A percentile compares a stretch with the other conserved stretches of the same genome.
These are phyloP conservation scores for Salvia rosmarinus DNA, from an alignment of 257 asterid species.

Conservation along the genomic window DNA sequence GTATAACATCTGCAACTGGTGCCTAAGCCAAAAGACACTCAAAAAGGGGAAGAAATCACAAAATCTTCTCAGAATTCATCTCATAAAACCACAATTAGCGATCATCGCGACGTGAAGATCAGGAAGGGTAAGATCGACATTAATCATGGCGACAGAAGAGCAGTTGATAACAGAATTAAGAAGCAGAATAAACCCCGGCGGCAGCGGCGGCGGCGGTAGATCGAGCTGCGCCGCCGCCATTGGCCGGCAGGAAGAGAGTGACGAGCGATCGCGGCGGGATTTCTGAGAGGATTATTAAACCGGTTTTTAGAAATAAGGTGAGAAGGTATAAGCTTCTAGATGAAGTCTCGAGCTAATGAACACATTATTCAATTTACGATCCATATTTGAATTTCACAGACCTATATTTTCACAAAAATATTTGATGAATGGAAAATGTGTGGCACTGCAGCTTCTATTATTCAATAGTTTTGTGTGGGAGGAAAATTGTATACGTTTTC, in stretches of 20 bases:
- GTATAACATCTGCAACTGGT: constrained; percentile 69
- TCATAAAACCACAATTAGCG: constrained; percentile 28
- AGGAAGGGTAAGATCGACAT: constrained; percentile 40
- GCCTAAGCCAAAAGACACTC: constrained; percentile 44
- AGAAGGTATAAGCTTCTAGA: constrained; percentile 76
- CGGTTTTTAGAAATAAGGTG: constrained; percentile 57
- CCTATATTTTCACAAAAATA: not conserved
- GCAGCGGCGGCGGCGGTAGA: constrained; percentile 20
- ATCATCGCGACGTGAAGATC: constrained; percentile 33
- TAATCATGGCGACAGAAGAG: constrained; percentile 15
- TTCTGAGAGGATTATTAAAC: constrained; percentile 41
- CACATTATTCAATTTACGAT: not conserved
- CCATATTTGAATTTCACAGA: not conserved
- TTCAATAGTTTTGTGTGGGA: no score
- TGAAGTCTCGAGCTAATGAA: constrained; percentile 56
- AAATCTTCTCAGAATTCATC: constrained; percentile 41
- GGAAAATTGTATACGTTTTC: no score
- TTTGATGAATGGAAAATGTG: not conserved
- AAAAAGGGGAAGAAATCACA: constrained; percentile 24
- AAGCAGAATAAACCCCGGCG: constrained; percentile 32
- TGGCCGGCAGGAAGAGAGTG: constrained; percentile 42
- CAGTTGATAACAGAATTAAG: constrained; percentile 36
- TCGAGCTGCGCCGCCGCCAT: constrained; percentile 34
- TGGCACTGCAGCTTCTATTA: not conserved
- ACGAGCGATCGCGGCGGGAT: constrained; percentile 27